These are phyloP conservation scores for Vararia minispora DNA, from an alignment of 768 basidiomycete genomes.

Conservation along the genomic window DNA sequence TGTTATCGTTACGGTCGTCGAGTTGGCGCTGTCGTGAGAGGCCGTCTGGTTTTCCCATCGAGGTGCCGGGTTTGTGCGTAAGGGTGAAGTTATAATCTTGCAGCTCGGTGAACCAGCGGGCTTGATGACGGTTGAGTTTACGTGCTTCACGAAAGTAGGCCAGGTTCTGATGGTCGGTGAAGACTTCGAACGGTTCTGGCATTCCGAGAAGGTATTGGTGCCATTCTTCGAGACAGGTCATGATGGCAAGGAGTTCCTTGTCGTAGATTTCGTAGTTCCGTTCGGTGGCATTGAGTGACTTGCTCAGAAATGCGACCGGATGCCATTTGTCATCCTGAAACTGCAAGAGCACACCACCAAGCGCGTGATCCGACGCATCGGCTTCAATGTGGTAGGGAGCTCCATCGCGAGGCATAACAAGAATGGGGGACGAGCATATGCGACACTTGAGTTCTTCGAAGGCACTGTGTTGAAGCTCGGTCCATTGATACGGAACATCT, in stretches of 20 bases:
- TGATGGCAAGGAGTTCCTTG: conserved; percentile 37
- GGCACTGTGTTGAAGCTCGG: background rate
- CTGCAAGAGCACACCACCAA: conserved; percentile 18
- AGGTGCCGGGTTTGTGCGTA: conserved; percentile 23
- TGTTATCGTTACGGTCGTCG: no score
- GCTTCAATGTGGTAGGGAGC: conserved; percentile 11
- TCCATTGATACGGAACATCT: conserved; percentile 19
- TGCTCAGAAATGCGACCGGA: conserved; percentile 29
- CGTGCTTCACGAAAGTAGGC: conserved; percentile 29
- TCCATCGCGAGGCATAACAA: conserved; percentile 1
- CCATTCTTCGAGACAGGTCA: conserved; percentile 27
- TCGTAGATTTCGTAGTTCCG: conserved; percentile 36
- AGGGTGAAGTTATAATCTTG: conserved; percentile 23
- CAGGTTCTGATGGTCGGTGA: conserved; percentile 24
- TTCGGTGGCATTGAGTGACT: conserved; percentile 22
- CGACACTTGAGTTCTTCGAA: no score
- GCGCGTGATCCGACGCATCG: background rate
- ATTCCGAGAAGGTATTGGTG: conserved; percentile 19
- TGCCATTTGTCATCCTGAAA: conserved; percentile 16
- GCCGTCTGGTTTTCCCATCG: no score
- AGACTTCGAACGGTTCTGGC: conserved; percentile 12
- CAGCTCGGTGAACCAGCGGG: conserved; percentile 27
- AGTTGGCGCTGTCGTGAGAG: no score
- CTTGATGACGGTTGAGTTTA: conserved; percentile 30
- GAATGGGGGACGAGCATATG: conserved; percentile 10